Evolutionary conservation across 1,139 yeast genomes (phyloP).

Genomic region (Candida mesenterica): DNA sequence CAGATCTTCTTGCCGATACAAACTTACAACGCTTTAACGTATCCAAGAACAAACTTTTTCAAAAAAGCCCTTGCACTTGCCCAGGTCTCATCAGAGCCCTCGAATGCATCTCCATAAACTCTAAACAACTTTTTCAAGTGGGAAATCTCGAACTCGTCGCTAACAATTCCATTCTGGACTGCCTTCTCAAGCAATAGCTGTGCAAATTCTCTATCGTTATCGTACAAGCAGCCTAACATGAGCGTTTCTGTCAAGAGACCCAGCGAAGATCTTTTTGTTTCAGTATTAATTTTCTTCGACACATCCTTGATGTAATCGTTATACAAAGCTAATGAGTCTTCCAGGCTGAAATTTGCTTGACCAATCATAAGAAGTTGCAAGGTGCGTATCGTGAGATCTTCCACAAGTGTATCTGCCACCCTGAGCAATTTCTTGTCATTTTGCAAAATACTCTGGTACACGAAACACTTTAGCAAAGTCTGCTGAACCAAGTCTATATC

Average conservation of each 20-base stretch:
- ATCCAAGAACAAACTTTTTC: constrained; percentile 14
- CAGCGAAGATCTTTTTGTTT: constrained; percentile 38
- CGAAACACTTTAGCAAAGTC: constrained; percentile 19
- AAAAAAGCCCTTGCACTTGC: constrained; percentile 26
- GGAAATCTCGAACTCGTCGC: constrained; percentile 42
- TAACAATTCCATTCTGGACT: constrained; percentile 38
- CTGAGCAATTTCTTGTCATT: constrained; percentile 31
- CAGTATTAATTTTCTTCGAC: constrained; percentile 33
- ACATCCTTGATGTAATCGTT: constrained; percentile 48
- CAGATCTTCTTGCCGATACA: too few species aligned
- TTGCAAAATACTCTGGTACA: constrained; percentile 39
- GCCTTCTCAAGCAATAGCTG: constrained; percentile 59
- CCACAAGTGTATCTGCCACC: constrained; percentile 48
- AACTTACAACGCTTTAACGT: constrained; percentile 12
- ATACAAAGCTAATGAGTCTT: constrained; percentile 48
- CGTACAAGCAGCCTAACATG: constrained; percentile 46
- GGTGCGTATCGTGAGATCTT: constrained; percentile 27
- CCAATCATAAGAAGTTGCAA: constrained; percentile 49
- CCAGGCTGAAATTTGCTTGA: constrained; percentile 43
- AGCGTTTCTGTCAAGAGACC: constrained; percentile 55
- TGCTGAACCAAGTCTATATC: constrained; percentile 37
- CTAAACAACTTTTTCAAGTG: constrained; percentile 48
- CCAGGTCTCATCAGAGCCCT: constrained; percentile 31
- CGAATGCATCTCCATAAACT: constrained; percentile 55
- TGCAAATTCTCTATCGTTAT: constrained; percentile 62